These are phyloP conservation scores for Endocalyx cinctus DNA, from an alignment of 2,329 filamentous ascomycete genomes.

Conservation along the genomic window DNA sequence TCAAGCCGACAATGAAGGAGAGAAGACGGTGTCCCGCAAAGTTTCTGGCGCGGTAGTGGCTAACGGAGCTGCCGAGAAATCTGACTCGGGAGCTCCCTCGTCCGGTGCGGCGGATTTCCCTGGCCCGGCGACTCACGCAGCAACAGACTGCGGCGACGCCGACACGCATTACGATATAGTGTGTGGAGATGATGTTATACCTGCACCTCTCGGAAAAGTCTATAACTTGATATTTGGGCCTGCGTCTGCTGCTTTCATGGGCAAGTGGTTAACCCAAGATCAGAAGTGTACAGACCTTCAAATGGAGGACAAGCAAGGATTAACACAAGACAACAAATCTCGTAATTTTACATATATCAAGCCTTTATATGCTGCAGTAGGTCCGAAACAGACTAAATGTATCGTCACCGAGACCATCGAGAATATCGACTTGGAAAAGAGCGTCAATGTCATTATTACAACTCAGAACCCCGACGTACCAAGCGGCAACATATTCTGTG, in stretches of 20 bases:
- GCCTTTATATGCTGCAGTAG: conserved; percentile 76
- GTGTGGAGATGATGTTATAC: conserved; percentile 79
- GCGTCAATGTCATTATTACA: conserved; percentile 73
- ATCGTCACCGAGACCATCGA: conserved; percentile 84
- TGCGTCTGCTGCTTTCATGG: conserved; percentile 74
- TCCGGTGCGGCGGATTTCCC: conserved; percentile 64
- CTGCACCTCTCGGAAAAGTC: conserved; percentile 85
- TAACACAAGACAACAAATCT: conserved; percentile 69
- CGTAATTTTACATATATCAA: conserved; percentile 87
- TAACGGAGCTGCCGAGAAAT: conserved; percentile 47
- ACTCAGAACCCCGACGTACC: conserved; percentile 95
- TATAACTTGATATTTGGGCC: conserved; percentile 86
- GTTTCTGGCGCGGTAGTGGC: conserved; percentile 53
- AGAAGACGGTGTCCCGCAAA: conserved; percentile 66
- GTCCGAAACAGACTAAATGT: conserved; percentile 92
- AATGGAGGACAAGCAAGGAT: conserved; percentile 77
- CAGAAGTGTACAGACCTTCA: conserved; percentile 87
- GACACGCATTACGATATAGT: conserved; percentile 78
- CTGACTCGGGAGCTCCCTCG: conserved; percentile 40
- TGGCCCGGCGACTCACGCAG: conserved; percentile 73
- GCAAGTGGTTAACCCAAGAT: conserved; percentile 78
- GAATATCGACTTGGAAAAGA: conserved; percentile 78
- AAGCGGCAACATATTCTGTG: conserved; percentile 83
- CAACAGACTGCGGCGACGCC: conserved; percentile 80
- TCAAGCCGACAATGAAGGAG: conserved; percentile 49